Conservation (phyloP, 306 rosid species). For the apple (Malus domestica) region DNA sequence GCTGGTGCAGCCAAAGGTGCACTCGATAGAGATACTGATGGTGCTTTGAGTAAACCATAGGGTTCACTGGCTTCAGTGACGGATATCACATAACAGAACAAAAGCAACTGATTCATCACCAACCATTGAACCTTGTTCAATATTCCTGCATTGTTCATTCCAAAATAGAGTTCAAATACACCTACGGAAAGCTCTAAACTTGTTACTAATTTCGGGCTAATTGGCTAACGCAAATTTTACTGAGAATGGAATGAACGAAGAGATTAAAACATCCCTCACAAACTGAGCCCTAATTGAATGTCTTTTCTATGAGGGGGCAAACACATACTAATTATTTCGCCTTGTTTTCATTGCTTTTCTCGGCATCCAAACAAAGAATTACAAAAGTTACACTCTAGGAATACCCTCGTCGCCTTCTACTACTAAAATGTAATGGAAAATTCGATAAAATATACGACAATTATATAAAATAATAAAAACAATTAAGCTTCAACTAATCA, state of each 20-base stretch:
- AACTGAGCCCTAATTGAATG: neutral
- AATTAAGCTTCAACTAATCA: neutral
- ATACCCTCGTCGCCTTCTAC: neutral
- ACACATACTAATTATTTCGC: neutral
- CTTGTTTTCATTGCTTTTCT: neutral
- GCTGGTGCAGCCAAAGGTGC: conserved; percentile 27
- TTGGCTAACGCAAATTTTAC: no score
- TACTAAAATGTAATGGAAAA: neutral
- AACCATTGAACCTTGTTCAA: conserved; percentile 26
- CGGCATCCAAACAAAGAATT: neutral
- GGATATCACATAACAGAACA: conserved; percentile 37
- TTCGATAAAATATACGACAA: neutral
- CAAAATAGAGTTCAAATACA: conserved; percentile 9
- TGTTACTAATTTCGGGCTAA: neutral
- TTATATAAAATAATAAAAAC: neutral
- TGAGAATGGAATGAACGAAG: no score
- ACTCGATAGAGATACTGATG: conserved; percentile 23
- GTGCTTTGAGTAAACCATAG: conserved; percentile 9
- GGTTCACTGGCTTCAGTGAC: conserved; percentile 24
- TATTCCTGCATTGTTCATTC: conserved; percentile 41
- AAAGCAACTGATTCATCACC: conserved; percentile 39
- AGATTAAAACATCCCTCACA: neutral
- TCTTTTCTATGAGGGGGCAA: neutral
- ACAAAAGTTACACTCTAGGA: neutral
- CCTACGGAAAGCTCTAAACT: neutral